Conservation (phyloP, 768 basidiomycete species). For the Mycena pura region DNA sequence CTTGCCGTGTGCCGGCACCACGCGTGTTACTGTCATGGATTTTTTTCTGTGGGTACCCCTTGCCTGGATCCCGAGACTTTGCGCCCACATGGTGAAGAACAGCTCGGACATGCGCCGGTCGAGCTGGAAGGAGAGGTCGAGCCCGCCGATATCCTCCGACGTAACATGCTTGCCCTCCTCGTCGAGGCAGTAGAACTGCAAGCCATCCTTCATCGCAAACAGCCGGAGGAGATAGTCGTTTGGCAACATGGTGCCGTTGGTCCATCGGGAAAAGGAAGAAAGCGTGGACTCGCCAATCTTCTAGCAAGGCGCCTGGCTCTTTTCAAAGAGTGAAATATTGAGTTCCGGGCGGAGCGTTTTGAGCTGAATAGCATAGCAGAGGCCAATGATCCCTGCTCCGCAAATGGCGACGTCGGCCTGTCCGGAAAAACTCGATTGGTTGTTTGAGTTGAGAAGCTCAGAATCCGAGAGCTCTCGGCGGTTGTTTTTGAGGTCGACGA, state of each 20-base stretch:
- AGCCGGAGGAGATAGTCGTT: conserved; percentile 15
- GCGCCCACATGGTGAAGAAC: conserved; percentile 20
- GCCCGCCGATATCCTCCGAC: conserved; percentile 13
- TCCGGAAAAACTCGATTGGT: not conserved
- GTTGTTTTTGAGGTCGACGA: conserved; percentile 2
- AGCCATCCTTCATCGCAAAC: conserved; percentile 15
- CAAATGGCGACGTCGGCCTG: conserved; percentile 19
- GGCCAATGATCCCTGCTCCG: conserved; percentile 23
- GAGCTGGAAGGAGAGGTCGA: conserved; percentile 16
- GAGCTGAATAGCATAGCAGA: conserved; percentile 23
- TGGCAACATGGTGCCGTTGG: conserved; percentile 8
- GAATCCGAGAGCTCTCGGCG: conserved; percentile 13
- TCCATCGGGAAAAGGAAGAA: conserved; percentile 12
- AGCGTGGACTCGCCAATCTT: conserved; percentile 19
- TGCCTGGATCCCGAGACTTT: conserved; percentile 8
- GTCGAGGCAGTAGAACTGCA: conserved; percentile 17
- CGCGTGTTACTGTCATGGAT: too few relatives aligned
- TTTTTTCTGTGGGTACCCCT: too few relatives aligned
- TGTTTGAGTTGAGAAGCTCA: conserved; percentile 19
- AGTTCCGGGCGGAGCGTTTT: conserved; percentile 19
- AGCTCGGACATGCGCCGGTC: conserved; percentile 21
- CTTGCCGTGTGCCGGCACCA: too few relatives aligned
- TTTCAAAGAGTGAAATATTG: conserved; percentile 24
- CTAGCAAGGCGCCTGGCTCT: conserved; percentile 15
- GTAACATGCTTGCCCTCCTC: conserved; percentile 7